A percentile compares a stretch with the other conserved stretches of the same genome.
These are phyloP conservation scores for Claviceps digitariae DNA, from an alignment of 2,329 filamentous ascomycete species.

Conservation along the genomic window DNA sequence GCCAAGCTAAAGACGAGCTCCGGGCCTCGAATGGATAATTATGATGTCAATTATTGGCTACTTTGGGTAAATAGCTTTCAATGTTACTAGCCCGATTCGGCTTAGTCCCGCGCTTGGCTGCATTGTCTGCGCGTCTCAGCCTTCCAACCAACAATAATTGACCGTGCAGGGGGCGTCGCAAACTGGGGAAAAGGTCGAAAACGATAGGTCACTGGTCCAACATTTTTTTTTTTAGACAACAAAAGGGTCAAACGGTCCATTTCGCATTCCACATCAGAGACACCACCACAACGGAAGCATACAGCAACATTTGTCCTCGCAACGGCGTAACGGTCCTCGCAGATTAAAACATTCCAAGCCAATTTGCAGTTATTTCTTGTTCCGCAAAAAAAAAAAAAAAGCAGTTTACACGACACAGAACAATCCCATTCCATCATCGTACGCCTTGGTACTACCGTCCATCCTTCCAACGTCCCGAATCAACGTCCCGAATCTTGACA, in stretches of 20 bases:
- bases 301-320: background rate
- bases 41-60: too few relatives aligned
- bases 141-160: background rate
- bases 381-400: background rate
- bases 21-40: too few relatives aligned
- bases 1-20: too few relatives aligned
- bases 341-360: background rate
- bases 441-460: too few relatives aligned
- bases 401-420: background rate
- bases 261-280: background rate
- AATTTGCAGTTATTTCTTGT: background rate
- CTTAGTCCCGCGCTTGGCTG: background rate
- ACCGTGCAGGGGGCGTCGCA: too few relatives aligned
- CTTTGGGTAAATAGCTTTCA: too few relatives aligned
- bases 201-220: background rate
- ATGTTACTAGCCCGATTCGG: background rate
- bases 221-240: background rate
- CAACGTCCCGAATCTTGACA: too few relatives aligned
- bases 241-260: background rate
- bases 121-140: background rate
- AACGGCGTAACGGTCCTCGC: background rate
- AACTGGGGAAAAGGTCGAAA: background rate
- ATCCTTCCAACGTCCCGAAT: too few relatives aligned
- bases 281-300: background rate
- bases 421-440: background rate